Base-by-base conservation (phyloP, 495 filamentous ascomycete genomes). In the Trichoderma erinaceum region DNA sequence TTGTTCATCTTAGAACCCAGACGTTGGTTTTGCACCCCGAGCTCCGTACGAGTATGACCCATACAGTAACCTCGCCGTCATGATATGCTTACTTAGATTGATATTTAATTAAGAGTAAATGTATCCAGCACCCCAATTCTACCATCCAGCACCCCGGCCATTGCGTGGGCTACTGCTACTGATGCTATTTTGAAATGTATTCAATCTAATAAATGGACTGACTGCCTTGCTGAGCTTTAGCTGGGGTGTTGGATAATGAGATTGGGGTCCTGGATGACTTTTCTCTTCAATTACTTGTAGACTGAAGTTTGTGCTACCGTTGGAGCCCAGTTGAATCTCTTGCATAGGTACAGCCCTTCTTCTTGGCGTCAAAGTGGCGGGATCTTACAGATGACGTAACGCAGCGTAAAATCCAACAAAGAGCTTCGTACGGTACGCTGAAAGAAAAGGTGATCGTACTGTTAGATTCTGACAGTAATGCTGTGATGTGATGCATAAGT, bases 351-450 rank as follows among this genome's bases (percentile, higher is more conserved):
- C 35, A 38, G 8, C 35, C 35, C 35, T 38, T 38, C 43, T 46
- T 15, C 13, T 16, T 46, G 43, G 43, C 18, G 13, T 46, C 43
- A 16, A 8, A 12, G 50, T 32, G 15, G 13, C 16, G 25, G 16
- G 25, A 61, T 61, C 23, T 61, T 23, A 61, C 25, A 32, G 7
- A 21, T 61, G 56, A 61, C 56, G 56, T 61, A 61, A 61, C 56
- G 56, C 27, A 61, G 56, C 12, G 27, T 32, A 23, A 61, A 32
- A n/a, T 10, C 56, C 23, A 29, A 38, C 35, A 10, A 29, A 29
- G 35, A 38, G 35, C 27, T 7, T 18, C 29, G 15, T 21, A 18
- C 10, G 29, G 15, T 21, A 18, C 10, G 29, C 25, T 61, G 13
- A 16, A 7, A 16, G 13, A 2, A 32, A 32, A 18, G 7, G 56